Evolutionary conservation across 2,329 filamentous ascomycete species (phyloP).

Genomic region (Ilyonectria mors-panacis): DNA sequence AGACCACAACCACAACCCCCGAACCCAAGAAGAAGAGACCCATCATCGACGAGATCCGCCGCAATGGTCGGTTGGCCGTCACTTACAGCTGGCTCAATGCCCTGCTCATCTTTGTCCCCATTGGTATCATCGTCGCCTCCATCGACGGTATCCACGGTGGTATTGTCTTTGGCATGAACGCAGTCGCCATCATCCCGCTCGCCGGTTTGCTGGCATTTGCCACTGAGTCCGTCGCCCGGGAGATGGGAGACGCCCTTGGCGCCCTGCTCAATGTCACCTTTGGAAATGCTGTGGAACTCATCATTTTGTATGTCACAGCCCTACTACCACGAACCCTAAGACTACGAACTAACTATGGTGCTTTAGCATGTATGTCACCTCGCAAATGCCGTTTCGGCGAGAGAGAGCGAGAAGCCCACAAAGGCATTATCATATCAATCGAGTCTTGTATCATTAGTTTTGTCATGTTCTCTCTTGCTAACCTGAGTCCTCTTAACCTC

Average conservation of each 20-base stretch:
- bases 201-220: conserved; percentile 81
- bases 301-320: conserved; percentile 73
- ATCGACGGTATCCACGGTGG: conserved; percentile 68
- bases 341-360: conserved; percentile 28
- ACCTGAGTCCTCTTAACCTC: conserved; percentile 38
- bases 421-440: conserved; percentile 35
- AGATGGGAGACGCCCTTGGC: conserved; percentile 80
- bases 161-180: conserved; percentile 81
- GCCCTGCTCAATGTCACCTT: conserved; percentile 84
- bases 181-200: conserved; percentile 81
- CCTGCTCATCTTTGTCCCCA: conserved; percentile 82
- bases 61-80: conserved; percentile 69
- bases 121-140: conserved; percentile 78
- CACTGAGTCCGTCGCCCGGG: conserved; percentile 81
- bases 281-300: conserved; percentile 84
- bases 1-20: conserved; percentile 51
- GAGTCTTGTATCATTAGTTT: conserved; percentile 32
- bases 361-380: conserved; percentile 67
- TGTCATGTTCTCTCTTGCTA: conserved; percentile 28
- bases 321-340: not conserved
- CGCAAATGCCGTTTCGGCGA: conserved; percentile 21
- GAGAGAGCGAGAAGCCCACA: conserved; percentile 31
- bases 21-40: conserved; percentile 49
- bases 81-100: conserved; percentile 85
- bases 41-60: conserved; percentile 65